Conservation (phyloP, 495 filamentous ascomycete species). For the Rhypophila decipiens region DNA sequence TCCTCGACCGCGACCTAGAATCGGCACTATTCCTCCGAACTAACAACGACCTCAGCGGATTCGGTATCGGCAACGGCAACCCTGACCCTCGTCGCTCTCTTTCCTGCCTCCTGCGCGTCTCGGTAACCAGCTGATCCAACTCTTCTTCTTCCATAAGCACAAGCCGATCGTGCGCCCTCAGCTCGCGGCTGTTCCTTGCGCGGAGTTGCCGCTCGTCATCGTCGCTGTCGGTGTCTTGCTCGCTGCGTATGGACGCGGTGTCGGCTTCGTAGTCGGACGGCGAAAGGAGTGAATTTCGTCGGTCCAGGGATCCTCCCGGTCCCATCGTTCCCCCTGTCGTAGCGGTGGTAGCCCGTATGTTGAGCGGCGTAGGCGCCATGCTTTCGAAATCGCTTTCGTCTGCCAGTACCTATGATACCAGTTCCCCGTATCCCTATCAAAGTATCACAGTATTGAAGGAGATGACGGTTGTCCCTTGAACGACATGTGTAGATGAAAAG, state of each 20-base stretch:
- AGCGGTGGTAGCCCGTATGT: slow-evolving; percentile 10
- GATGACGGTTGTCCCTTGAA: too few species aligned
- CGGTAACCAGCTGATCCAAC: slow-evolving; percentile 65
- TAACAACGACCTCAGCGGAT: slow-evolving; percentile 37
- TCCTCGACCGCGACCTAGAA: slow-evolving; percentile 22
- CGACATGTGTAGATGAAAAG: too few species aligned
- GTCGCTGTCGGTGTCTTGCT: slow-evolving; percentile 71
- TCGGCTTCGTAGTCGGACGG: slow-evolving; percentile 63
- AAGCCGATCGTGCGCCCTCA: slow-evolving; percentile 63
- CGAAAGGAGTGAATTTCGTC: slow-evolving; percentile 47
- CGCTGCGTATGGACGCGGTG: slow-evolving; percentile 58
- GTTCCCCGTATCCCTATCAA: too few species aligned
- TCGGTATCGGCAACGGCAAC: slow-evolving; percentile 39
- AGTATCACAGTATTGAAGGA: too few species aligned
- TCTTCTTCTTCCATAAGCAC: slow-evolving; percentile 87
- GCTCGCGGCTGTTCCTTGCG: slow-evolving; percentile 63
- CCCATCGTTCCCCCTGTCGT: too few species aligned
- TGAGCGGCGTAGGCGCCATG: slow-evolving; percentile 18
- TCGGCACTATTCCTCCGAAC: slow-evolving; percentile 27
- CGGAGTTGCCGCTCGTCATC: slow-evolving; percentile 61
- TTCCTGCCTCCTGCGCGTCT: slow-evolving; percentile 39
- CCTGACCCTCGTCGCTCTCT: slow-evolving; percentile 43
- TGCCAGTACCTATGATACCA: too few species aligned
- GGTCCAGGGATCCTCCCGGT: slow-evolving; percentile 8
- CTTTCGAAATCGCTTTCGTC: too few species aligned